phyloP scores from a whole-genome alignment of 768 basidiomycete genomes.

The Amyloporia xantha region DNA sequence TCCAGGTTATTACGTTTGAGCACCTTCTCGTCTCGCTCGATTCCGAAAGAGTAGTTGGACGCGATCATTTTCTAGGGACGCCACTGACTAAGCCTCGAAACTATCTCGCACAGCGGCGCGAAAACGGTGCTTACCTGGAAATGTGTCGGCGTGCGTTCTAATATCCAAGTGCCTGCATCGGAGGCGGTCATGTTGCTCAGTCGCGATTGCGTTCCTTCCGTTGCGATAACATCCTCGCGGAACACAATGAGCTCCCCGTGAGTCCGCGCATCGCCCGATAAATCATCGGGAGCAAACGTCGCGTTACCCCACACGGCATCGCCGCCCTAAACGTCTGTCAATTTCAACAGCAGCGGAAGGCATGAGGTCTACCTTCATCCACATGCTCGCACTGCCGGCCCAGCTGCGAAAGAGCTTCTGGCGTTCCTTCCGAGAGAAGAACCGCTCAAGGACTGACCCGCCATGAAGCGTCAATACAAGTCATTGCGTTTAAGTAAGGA shows the following conservation, averaged over 20 bases:
- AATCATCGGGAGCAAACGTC: constrained; percentile 77
- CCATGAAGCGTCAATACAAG: not conserved
- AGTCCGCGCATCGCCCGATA: constrained; percentile 41
- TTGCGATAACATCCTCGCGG: constrained; percentile 29
- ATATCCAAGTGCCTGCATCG: constrained; percentile 71
- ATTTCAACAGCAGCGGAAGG: not conserved
- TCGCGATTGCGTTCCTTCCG: constrained; percentile 15
- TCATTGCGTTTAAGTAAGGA: not conserved
- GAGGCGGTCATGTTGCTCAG: constrained; percentile 69
- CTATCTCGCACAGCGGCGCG: not conserved
- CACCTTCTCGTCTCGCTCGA: constrained; percentile 66
- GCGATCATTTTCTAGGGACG: constrained; percentile 65
- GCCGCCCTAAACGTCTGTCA: constrained; percentile 51
- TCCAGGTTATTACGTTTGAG: constrained; percentile 65
- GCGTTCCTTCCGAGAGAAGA: constrained; percentile 88
- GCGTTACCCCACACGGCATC: constrained; percentile 77
- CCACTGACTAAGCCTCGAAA: too few relatives aligned
- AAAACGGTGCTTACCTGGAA: constrained; percentile 69
- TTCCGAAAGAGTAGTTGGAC: constrained; percentile 83
- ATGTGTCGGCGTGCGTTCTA: constrained; percentile 72
- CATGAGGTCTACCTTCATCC: constrained; percentile 69
- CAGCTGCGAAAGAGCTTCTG: constrained; percentile 88
- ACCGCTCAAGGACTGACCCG: constrained; percentile 66
- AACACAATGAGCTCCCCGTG: constrained; percentile 86
- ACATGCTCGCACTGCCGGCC: constrained; percentile 91